Base-by-base conservation (phyloP, 2,329 filamentous ascomycete genomes). In the Fusarium concolor region DNA sequence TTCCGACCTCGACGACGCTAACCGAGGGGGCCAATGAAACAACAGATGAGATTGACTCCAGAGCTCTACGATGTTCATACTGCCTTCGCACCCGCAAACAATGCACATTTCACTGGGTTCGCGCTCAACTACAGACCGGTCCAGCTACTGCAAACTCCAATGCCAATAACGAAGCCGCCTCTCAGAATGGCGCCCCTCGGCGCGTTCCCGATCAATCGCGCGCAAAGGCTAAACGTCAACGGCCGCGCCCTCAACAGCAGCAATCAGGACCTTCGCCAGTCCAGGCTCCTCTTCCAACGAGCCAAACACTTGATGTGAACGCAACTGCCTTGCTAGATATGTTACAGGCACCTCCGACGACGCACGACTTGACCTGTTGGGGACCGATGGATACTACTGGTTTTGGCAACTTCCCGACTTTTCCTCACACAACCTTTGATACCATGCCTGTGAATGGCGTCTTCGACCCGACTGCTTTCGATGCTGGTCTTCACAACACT, bases 81-180 rank as follows among this genome's bases (percentile, higher is more conserved):
- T 74, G 72, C 57, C 67, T 74, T 38, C 70, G 72, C 49, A 74
- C 72, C 43, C 59, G 72, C 26, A 74, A 74, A 56, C 72, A 74
- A 71, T 74, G 72, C 43, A 74, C 72, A 38, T 74, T 74, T 43
- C 58, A 74, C 53, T 74, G 72, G 72, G 72, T 74, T 63, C 67
- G 72, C 28, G 70, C 72, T 50, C 72, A 74, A 50, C 62, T 74
- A 22, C 72, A 74, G 57, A 73, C 72, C 15, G 67, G 72, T 24
- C 69, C 72, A 46, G 55, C 69, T 41, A 53, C 53, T n/a, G 15
- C 68, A 42, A 62, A 53, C 43, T 45, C 47, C 38, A 67, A 50
- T 29, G 39, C 54, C 38, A 67, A 54, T 41, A 51, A 43, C 37
- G 67, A 73, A 28, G 64, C 56, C 38, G 29, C 59, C 37, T 51